Base-by-base conservation (phyloP, 345 rosid genomes). In the Gossypium arboreum region DNA sequence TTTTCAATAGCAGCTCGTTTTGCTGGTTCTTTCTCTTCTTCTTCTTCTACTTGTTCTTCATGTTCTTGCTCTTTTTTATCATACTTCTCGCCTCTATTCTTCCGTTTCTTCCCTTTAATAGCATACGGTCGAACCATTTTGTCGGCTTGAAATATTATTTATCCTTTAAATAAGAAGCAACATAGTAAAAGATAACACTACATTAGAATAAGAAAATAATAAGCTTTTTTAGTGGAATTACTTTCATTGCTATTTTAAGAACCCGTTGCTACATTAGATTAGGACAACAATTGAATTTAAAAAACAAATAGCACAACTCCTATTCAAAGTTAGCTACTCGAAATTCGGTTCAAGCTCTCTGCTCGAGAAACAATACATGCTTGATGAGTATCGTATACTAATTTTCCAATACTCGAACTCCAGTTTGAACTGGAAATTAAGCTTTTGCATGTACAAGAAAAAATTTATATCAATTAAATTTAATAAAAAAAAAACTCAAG, bases 101-200 rank as follows among this genome's bases (percentile, higher is more conserved):
- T 89, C 76, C 85, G 80, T 85, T 88, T 93, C 66, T 85, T 76
- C 80, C 89, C 89, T 71, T 92, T 92, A 20, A 86, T 68, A 61
- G 82, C 88, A 71, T 81, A 90, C 2, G 87, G 86, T 85, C 94
- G 68, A 81, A 87, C 94, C 97, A 94, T 93, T 60, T 80, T 78
- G 29, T 27, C 27, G 18, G 41, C 43, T 72, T 22, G 44, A 59
- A 41, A 41, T 12, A 43, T 6, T 11, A 57, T 34, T 39, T 71
- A 55, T n/a, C 61, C 15, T n/a, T 39, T 41, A 16, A 34, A 9
- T 9, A 16, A 34, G 5, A 34, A 70, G 59, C 25, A 51, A 1
- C 57, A 17, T 12, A 11, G 72, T 41, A 68, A 51, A 34, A 48
- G 18, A 68, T 24, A 25, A 25, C 6, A 44, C 17, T 43, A 67